Percentiles rank a stretch among this genome's conserved stretches.
These are phyloP conservation scores for Aspergillus sp. DNA, from an alignment of 2,329 filamentous ascomycete species.

Conservation along the genomic window DNA sequence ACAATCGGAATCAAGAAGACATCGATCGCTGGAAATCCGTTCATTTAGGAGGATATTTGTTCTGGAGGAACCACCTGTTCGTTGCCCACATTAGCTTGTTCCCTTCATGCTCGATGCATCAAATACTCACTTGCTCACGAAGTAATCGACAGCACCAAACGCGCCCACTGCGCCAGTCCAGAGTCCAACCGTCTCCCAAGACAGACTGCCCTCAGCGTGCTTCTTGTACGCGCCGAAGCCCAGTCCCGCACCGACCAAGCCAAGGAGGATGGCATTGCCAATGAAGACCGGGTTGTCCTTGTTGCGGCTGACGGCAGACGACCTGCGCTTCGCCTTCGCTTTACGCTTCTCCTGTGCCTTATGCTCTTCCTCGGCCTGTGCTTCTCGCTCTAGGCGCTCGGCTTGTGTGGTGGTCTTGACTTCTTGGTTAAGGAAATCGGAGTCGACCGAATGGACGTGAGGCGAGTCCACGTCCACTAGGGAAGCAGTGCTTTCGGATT, in stretches of 20 bases:
- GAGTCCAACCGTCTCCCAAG: slow-evolving; percentile 44
- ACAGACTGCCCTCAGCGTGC: slow-evolving; percentile 44
- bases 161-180: slow-evolving; percentile 44
- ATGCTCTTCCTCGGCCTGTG: slow-evolving; percentile 22
- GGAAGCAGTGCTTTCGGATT: slow-evolving; percentile 41
- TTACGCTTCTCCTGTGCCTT: slow-evolving; percentile 29
- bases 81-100: background rate
- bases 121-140: slow-evolving; percentile 46
- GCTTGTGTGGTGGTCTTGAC: slow-evolving; percentile 48
- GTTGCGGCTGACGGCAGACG: slow-evolving; percentile 32
- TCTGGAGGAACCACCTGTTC: slow-evolving; percentile 49
- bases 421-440: slow-evolving; percentile 40
- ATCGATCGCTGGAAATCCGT: background rate
- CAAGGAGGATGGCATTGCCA: slow-evolving; percentile 44
- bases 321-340: slow-evolving; percentile 32
- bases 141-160: slow-evolving; percentile 46
- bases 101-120: background rate
- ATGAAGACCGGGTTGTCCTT: slow-evolving; percentile 47
- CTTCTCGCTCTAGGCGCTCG: slow-evolving; percentile 43
- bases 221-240: slow-evolving; percentile 49
- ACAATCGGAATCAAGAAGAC: no score
- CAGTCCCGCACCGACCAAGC: slow-evolving; percentile 40
- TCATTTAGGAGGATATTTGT: slow-evolving; percentile 51
- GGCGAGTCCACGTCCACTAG: slow-evolving; percentile 49
- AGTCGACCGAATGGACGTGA: slow-evolving; percentile 42